Conservation (phyloP, 257 asterid species). For the Solanum stenotomum region DNA sequence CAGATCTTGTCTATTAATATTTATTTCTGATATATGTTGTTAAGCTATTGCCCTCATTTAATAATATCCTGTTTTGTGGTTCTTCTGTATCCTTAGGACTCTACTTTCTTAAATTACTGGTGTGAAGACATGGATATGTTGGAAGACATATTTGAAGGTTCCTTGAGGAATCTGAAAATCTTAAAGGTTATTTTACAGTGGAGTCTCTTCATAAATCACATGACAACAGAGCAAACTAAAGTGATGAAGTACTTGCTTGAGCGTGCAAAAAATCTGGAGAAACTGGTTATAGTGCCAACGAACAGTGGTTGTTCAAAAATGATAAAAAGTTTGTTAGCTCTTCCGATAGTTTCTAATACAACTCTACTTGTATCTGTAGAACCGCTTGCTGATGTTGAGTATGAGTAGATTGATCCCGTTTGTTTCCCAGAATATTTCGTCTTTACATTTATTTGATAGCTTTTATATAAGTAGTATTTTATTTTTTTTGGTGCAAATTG, state of each 20-base stretch:
- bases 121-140: not conserved
- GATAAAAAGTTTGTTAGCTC: not conserved
- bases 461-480: too few species aligned
- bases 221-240: not conserved
- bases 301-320: not conserved
- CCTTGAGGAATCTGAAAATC: not conserved
- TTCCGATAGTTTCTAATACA: not conserved
- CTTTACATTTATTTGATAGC: too few species aligned
- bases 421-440: too few species aligned
- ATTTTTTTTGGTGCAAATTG: too few species aligned
- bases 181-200: not conserved
- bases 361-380: too few species aligned
- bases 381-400: too few species aligned
- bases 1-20: not conserved
- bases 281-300: not conserved
- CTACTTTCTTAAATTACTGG: not conserved
- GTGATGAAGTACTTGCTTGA: not conserved
- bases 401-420: too few species aligned
- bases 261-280: not conserved
- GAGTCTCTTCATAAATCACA: not conserved
- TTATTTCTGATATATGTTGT: too few species aligned
- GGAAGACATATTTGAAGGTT: not conserved
- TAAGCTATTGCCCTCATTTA: not conserved
- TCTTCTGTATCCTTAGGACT: not conserved
- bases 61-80: not conserved